Percentiles rank a stretch among this genome's conserved stretches.
Conservation (phyloP, 129 eudicot genomes). For the Apium graveolens region DNA sequence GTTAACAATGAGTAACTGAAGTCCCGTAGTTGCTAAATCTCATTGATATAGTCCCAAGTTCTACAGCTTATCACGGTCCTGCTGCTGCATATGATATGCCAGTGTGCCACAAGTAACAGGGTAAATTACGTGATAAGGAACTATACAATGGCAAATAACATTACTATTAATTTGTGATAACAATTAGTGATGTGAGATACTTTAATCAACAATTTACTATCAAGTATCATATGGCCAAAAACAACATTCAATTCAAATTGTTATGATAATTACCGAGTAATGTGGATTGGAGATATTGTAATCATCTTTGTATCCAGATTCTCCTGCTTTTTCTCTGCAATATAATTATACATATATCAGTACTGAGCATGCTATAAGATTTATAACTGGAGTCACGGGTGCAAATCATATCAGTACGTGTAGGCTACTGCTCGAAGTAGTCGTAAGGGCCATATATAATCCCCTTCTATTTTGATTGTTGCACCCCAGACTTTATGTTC, state of each 20-base stretch:
- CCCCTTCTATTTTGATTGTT: constrained; percentile 81
- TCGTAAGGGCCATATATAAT: constrained; percentile 89
- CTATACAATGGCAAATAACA: neutral
- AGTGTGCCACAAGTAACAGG: neutral
- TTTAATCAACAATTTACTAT: neutral
- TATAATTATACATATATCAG: too few species aligned
- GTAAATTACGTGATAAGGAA: neutral
- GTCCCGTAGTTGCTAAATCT: neutral
- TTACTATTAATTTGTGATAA: neutral
- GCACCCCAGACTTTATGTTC: constrained; percentile 75
- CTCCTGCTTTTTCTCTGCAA: constrained; percentile 81
- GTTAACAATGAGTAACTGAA: neutral
- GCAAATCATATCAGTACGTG: constrained; percentile 40
- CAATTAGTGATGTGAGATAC: neutral
- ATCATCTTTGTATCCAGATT: constrained; percentile 73
- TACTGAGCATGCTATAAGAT: neutral
- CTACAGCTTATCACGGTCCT: neutral
- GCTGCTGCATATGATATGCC: neutral
- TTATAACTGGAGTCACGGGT: neutral
- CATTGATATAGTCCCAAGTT: neutral
- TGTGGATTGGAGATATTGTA: constrained; percentile 73
- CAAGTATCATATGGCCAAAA: too few species aligned
- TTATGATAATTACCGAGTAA: constrained; percentile 59
- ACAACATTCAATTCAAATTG: constrained; percentile 14
- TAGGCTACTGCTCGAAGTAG: constrained; percentile 84